Percentiles rank a stretch among this genome's conserved stretches.
These are phyloP conservation scores for Canna indica DNA, from an alignment of 176 grass and related monocot genomes.

Conservation along the genomic window DNA sequence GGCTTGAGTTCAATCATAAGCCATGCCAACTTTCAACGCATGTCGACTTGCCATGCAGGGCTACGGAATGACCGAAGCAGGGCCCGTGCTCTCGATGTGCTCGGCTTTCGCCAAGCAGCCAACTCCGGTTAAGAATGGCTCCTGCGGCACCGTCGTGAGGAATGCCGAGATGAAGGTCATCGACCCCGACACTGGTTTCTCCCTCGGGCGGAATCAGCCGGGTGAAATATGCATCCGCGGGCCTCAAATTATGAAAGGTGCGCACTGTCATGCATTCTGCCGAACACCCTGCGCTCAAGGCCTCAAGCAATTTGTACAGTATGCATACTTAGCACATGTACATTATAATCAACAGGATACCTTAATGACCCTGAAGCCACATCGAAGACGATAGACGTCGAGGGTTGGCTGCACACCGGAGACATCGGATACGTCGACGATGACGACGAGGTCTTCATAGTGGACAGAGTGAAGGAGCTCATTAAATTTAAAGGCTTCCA, in stretches of 20 bases:
- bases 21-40: too few relatives aligned
- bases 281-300: background rate
- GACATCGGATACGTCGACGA: slow-evolving; percentile 82
- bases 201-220: slow-evolving; percentile 53
- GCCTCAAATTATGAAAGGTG: slow-evolving; percentile 95
- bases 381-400: slow-evolving; percentile 52
- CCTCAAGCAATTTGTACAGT: too few relatives aligned
- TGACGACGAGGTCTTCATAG: slow-evolving; percentile 92
- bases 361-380: slow-evolving; percentile 71
- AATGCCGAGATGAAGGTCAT: slow-evolving; percentile 87
- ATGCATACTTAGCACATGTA: too few relatives aligned
- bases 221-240: slow-evolving; percentile 98
- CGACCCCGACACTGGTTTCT: slow-evolving; percentile 66
- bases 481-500: slow-evolving; percentile 97
- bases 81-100: slow-evolving; percentile 91
- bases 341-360: too few relatives aligned
- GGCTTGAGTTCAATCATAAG: too few relatives aligned
- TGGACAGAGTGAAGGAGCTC: slow-evolving; percentile 97
- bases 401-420: slow-evolving; percentile 88
- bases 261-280: background rate
- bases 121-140: slow-evolving; percentile 46
- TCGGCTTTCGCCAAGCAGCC: slow-evolving; percentile 78
- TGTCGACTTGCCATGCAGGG: slow-evolving; percentile 31
- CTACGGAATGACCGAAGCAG: slow-evolving; percentile 96
- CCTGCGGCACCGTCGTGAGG: slow-evolving; percentile 79